These are phyloP conservation scores for Periglandula ipomoeae DNA, from an alignment of 2,329 filamentous ascomycete species.

Conservation along the genomic window DNA sequence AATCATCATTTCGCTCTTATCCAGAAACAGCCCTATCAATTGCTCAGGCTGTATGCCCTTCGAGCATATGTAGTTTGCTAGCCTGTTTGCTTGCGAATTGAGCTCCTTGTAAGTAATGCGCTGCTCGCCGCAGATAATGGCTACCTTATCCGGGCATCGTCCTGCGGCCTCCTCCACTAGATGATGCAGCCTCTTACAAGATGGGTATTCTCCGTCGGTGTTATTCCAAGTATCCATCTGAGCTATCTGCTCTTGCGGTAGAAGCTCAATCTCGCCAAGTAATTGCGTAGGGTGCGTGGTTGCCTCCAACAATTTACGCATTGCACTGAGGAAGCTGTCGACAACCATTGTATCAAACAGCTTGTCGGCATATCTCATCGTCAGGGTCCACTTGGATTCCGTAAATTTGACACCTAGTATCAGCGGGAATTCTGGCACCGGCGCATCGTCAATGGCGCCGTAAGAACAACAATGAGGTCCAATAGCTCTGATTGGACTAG, in stretches of 20 bases:
- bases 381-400: not conserved
- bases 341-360: conserved; percentile 1
- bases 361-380: not conserved
- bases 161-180: not conserved
- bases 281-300: not conserved
- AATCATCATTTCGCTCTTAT: conserved; percentile 4
- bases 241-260: not conserved
- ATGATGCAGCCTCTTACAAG: conserved; percentile 1
- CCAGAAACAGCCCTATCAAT: conserved; percentile 1
- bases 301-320: not conserved
- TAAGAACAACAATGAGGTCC: conserved; percentile 6
- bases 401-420: not conserved
- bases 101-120: conserved; percentile 1
- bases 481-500: conserved; percentile 5
- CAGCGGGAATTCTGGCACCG: not conserved
- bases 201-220: not conserved
- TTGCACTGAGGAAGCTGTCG: not conserved
- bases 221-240: conserved; percentile 4
- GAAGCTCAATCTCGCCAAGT: not conserved
- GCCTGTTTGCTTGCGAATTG: not conserved
- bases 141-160: not conserved
- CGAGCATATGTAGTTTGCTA: not conserved
- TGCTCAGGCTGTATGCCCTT: not conserved
- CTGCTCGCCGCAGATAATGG: not conserved
- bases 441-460: not conserved